Conservation (phyloP, 106 monocot genomes). For the Apostasia shenzhenica region DNA sequence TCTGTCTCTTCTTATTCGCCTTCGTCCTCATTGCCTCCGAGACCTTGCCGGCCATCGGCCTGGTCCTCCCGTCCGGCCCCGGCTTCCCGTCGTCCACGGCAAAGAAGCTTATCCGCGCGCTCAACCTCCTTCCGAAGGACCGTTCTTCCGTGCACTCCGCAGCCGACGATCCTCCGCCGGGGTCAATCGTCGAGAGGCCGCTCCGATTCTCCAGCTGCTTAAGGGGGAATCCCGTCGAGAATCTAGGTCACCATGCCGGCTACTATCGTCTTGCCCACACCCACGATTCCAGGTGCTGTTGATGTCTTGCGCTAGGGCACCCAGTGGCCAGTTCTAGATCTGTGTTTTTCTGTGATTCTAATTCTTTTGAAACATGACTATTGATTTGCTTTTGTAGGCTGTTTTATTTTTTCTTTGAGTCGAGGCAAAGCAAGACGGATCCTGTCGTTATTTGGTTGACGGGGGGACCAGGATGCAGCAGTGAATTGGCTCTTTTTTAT, state of each 20-base stretch:
- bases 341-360: too few relatives aligned
- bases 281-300: slow-evolving; percentile 50
- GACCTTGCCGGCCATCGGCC: slow-evolving; percentile 1
- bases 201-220: slow-evolving; percentile 31
- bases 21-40: background rate
- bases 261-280: slow-evolving; percentile 73
- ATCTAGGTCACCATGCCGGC: slow-evolving; percentile 80
- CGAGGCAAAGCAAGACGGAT: slow-evolving; percentile 43
- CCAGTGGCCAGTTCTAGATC: background rate
- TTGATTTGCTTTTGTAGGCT: slow-evolving; percentile 23
- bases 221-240: slow-evolving; percentile 24
- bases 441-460: slow-evolving; percentile 86
- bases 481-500: slow-evolving; percentile 75
- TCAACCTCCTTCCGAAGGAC: slow-evolving; percentile 61
- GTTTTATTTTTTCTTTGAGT: slow-evolving; percentile 80
- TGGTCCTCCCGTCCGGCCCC: slow-evolving; percentile 12
- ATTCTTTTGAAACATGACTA: background rate
- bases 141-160: slow-evolving; percentile 10
- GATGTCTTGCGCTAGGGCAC: background rate
- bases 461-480: slow-evolving; percentile 76
- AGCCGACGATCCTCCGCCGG: background rate
- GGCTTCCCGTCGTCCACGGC: slow-evolving; percentile 33
- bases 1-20: background rate
- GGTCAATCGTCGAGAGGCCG: slow-evolving; percentile 43
- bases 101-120: slow-evolving; percentile 51